Base-by-base conservation (phyloP, 169 alveolate species). In the Plasmodium cynomolgi region DNA sequence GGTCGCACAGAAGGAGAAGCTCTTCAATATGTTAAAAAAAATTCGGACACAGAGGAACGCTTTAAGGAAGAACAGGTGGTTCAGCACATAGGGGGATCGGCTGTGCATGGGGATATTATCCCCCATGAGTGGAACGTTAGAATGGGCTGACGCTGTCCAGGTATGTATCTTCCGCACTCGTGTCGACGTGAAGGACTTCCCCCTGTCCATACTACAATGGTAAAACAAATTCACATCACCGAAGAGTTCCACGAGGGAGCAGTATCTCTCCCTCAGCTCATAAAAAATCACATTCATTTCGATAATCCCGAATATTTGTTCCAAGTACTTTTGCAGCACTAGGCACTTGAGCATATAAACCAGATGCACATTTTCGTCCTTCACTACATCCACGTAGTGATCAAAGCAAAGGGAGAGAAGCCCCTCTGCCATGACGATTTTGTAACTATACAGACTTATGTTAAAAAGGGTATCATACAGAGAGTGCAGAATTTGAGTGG, bases 241-340 rank as follows among this genome's bases (percentile, higher is more conserved):
- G 54, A 71, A 82, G 13, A 82, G 50, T 73, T 91, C 95, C 11
- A 91, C 95, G 17, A 82, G 1, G 2, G 95, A 81, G 41, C 95
- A 91, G 62, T 81, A 91, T 0, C 92, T 68, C 62, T 91, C 95
- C 26, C 95, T 71, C 17, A 91, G 56, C 26, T 91, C 95, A 34
- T 72, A 91, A 91, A 91, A 56, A 11, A 91, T 91, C 4, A 54
- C 95, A 91, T 91, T 91, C 92, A 91, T 81, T 73, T 91, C 95
- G 11, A 91, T 37, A 5, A 33, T 26, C 26, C 95, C 95, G 77
- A 82, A 82, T 1, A 81, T 72, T 15, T 17, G 73, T 82, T 91
- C 95, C 72, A 91, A 81, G 39, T 44, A 91, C 31, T 73, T 91
- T 73, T 82, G 92, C 41, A 91, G 83, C 17, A 58, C 47, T 31